These are phyloP conservation scores for Gnetum montanum DNA, from an alignment of 75 land plant genomes.

Conservation along the genomic window DNA sequence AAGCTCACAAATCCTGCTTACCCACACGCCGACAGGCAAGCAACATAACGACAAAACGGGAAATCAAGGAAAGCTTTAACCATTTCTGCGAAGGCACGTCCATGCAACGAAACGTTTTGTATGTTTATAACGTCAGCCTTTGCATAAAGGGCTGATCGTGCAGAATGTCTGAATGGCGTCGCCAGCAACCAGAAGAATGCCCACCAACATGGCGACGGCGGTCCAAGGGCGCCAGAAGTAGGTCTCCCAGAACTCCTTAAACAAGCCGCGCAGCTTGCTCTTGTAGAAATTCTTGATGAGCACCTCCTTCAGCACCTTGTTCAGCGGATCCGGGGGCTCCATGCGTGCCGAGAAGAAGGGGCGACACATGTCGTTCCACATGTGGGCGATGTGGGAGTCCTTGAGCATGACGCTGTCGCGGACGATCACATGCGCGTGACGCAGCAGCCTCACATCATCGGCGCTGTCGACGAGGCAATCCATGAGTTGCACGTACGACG, in stretches of 20 bases:
- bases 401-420: not conserved
- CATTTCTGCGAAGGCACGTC: too few species aligned
- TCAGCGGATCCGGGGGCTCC: not conserved
- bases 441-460: not conserved
- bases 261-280: not conserved
- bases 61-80: too few species aligned
- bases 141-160: too few species aligned
- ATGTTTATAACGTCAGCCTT: too few species aligned
- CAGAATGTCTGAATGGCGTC: conserved; percentile 1
- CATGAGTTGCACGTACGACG: not conserved
- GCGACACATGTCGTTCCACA: conserved; percentile 5
- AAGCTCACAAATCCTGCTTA: too few species aligned
- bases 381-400: not conserved
- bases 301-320: not conserved
- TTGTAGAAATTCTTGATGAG: conserved; percentile 2
- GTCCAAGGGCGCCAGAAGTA: conserved; percentile 1
- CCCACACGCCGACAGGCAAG: too few species aligned
- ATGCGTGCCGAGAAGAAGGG: not conserved
- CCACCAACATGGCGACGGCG: not conserved
- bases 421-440: not conserved
- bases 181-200: not conserved
- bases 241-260: not conserved
- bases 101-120: too few species aligned
- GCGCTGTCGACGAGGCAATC: not conserved
- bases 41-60: too few species aligned